Percentiles rank a stretch among this genome's conserved stretches.
Evolutionary conservation across 2,329 filamentous ascomycete genomes (phyloP).

Genomic region (Fusarium lyarnte): DNA sequence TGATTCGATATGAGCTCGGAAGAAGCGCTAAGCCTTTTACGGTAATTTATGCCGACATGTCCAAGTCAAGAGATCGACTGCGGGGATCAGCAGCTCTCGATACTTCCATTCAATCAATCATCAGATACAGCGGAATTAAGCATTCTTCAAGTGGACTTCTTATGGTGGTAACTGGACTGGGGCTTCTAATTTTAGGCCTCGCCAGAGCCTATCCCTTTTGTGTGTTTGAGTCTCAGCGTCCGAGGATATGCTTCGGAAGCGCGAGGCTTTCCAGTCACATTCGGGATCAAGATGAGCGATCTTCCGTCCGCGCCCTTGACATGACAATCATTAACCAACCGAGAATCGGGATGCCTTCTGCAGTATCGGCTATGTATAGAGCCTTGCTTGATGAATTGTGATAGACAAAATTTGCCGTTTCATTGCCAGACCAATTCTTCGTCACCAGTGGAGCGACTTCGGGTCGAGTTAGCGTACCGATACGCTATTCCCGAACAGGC

Average conservation of each 20-base stretch:
- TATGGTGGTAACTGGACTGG: fast-evolving
- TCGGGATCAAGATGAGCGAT: neutral
- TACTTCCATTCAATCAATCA: neutral
- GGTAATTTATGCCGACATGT: neutral
- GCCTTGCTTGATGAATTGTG: neutral
- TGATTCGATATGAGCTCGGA: neutral
- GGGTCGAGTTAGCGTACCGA: neutral
- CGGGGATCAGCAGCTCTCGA: neutral
- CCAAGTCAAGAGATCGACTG: neutral
- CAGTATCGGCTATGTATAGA: fast-evolving
- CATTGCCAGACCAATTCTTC: neutral
- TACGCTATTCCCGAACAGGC: neutral
- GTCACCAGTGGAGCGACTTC: neutral
- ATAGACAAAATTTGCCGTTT: neutral
- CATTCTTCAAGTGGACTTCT: neutral
- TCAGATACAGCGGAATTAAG: neutral
- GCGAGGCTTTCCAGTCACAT: neutral
- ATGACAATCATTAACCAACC: neutral
- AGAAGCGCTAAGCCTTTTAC: fast-evolving
- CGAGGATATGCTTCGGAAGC: fast-evolving
- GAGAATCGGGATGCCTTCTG: neutral
- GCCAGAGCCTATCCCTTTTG: fast-evolving
- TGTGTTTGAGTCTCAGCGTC: neutral
- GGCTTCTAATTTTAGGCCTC: fast-evolving
- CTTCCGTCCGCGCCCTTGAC: neutral